These are phyloP conservation scores for Paspalum vaginatum DNA, from an alignment of 176 grass and related monocot species.

Conservation along the genomic window DNA sequence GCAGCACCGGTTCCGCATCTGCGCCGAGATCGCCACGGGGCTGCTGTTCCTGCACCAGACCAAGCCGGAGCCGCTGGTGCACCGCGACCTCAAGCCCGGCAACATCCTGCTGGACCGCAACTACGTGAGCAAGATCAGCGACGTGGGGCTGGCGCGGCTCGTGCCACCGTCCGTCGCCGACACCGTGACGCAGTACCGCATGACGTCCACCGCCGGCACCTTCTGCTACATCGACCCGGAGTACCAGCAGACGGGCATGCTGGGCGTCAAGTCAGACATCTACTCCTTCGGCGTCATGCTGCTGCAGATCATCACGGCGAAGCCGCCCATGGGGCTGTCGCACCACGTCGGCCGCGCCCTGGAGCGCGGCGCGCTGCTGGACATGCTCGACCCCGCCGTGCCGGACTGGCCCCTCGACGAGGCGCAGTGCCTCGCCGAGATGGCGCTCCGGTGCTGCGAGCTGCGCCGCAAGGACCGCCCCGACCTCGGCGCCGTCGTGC, in stretches of 20 bases:
- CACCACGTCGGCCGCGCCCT: slow-evolving; percentile 58
- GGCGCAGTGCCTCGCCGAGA: slow-evolving; percentile 64
- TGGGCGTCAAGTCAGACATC: slow-evolving; percentile 69
- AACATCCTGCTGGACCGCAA: slow-evolving; percentile 94
- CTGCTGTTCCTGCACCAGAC: slow-evolving; percentile 90
- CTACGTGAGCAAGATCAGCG: slow-evolving; percentile 91
- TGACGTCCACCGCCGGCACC: slow-evolving; percentile 71
- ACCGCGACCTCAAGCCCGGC: slow-evolving; percentile 86
- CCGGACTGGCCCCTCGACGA: slow-evolving; percentile 71
- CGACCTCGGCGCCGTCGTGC: slow-evolving; percentile 51
- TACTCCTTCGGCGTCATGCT: slow-evolving; percentile 79
- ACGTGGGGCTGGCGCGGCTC: slow-evolving; percentile 87
- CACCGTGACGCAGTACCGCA: slow-evolving; percentile 72
- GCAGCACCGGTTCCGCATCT: slow-evolving; percentile 91
- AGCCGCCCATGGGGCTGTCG: slow-evolving; percentile 70
- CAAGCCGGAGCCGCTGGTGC: slow-evolving; percentile 90
- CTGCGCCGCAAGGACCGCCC: slow-evolving; percentile 59
- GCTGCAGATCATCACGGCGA: slow-evolving; percentile 72
- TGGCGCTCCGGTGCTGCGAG: slow-evolving; percentile 55
- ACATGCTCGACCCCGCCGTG: slow-evolving; percentile 60
- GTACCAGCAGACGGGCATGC: slow-evolving; percentile 93
- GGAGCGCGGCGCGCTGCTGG: slow-evolving; percentile 50
- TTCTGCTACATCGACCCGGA: slow-evolving; percentile 94
- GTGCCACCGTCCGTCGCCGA: slow-evolving; percentile 72
- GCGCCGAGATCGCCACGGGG: slow-evolving; percentile 77